Base-by-base conservation (phyloP, 768 basidiomycete species). In the Leccinum longicurvipes region DNA sequence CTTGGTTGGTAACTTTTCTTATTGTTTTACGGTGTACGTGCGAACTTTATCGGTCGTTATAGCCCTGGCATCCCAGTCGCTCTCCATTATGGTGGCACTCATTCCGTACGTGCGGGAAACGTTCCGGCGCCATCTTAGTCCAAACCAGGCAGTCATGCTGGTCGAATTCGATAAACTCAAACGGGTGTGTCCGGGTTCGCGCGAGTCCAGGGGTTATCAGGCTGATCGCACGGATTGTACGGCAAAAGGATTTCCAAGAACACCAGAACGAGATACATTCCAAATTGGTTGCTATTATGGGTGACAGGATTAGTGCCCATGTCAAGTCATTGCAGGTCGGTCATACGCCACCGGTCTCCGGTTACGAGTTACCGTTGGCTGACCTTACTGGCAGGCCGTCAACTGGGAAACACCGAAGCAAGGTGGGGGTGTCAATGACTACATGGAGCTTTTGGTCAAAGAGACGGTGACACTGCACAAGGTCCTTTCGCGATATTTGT, bases 181-280 rank as follows among this genome's bases (percentile, higher is more conserved):
- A 75, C 82, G 96, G 76, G 92, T 93, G 62, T 61, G 88, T 75
- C n/a, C 47, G 36, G 50, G 55, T 57, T 60, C 46, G 47, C 42
- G 21, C 50, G 31, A 24, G 51, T 34, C 25, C 15, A 44, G 42
- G 28, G 48, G 42, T 24, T 53, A 47, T 51, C 39, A 23, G 47
- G 39, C 50, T 56, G 42, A 64, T 31, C n/a, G 41, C 21, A 32
- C 4, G 42, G 32, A 60, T 21, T 21, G 34, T 21, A 21, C 11
- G 42, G 31, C 10, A 45, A 54, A 66, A 95, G 88, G 97, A 98
- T 72, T 98, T 90, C 67, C 96, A 98, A 79, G 97, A 98, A 72
- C 97, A 99, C 73, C 97, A 99, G 73, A 91, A 96, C 67, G 97
- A 98, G 77, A 98, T 99, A 52, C 96, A 98, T 71, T 83, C 92